Evolutionary conservation across 768 basidiomycete species (phyloP), one percentile per base, ranked within the genome.

Genomic region (Tylopilus cervinicoccineus): DNA sequence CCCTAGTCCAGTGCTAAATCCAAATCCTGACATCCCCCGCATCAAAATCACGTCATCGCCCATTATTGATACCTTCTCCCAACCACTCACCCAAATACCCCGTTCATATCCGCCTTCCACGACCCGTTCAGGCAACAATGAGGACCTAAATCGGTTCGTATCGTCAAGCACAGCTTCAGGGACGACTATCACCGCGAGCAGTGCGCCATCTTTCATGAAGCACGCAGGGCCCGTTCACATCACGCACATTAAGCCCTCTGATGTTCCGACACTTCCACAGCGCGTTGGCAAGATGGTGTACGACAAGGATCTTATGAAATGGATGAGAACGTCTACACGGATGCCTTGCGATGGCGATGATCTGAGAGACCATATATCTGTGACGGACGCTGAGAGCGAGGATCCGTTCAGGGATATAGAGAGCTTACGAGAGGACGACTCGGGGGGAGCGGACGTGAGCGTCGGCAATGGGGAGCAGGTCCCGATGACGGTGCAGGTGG

Each of bases 321-420:
- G 93, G 93, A 83, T 91, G 46, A 86, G 83, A 70, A 79, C 73
- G 23, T 73, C 76, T 1, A 71, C 72, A 8, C 60, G 66, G 20
- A 64, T 63, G 5, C 62, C 65, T 4, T 55, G 59, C 2, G 70
- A 58, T 11, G 53, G 36, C 19, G 65, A 69, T 45, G 66, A 67
- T 33, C 52, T 64, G 22, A 58, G 47, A 48, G 55, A 71, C 55
- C 52, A 70, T 48, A 47, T 62, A 45, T 45, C 60, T 45, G 52
- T 63, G 53, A 56, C 66, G 63, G 51, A 60, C 71, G 73, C 77
- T 34, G 74, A 77, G 36, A 88, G 87, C 52, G 89, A 91, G 56
- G 94, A 97, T 70, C 88, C 91, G 8, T 97, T 97, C 68, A 80
- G 81, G 27, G 93, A 93, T 57, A 86, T 97, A 45, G 93, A 95